Base-by-base conservation (phyloP, 2,329 filamentous ascomycete genomes). In the Colletotrichum tropicicola region DNA sequence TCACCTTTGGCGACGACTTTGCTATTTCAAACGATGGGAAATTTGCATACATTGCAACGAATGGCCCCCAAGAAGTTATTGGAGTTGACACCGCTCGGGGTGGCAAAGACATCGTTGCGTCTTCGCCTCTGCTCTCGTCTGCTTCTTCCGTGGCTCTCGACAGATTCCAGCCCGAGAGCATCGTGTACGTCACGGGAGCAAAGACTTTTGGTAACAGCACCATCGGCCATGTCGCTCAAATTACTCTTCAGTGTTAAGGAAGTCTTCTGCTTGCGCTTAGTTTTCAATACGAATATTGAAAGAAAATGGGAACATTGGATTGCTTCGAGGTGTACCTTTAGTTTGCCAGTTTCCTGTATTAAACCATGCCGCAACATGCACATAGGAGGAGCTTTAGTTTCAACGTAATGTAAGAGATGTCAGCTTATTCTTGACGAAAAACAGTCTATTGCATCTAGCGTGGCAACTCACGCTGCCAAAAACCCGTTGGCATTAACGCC, bases 1-100 rank as follows among this genome's bases (percentile, higher is more conserved):
- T 54, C 13, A 35, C 43, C 8, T 55, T 61, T 12, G 62, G 43
- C 9, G 61, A 65, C 19, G 61, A 65, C n/a, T 65, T 65, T 5
- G 27, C 61, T 13, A 12, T 56, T 15, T 60, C 57, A 10, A 41
- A 44, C 3, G 49, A 60, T n/a, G 61, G 57, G 2, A 39, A 37
- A 8, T 19, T 43, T 15, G 61, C 61, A 4, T 55, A 45, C 12
- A 43, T 56, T 21, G 56, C 48, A 2, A 65, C 57, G 1, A 65
- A 65, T 15, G 55, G 56, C 9, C 59, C 47, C 10, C 37, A 30
- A 23, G 47, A 63, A 25, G 45, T 53, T 25, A 28, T 63, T 4
- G 39, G 10, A 10, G 15, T 45, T 4, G 39, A 52, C 6, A 12
- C 19, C 6, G 4, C 23, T 5, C 21, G 13, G 3, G 47, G 47